Percentiles rank a stretch among this genome's conserved stretches.
Evolutionary conservation across 805 yeast genomes (phyloP).

Genomic region (Ogataea kodamae): DNA sequence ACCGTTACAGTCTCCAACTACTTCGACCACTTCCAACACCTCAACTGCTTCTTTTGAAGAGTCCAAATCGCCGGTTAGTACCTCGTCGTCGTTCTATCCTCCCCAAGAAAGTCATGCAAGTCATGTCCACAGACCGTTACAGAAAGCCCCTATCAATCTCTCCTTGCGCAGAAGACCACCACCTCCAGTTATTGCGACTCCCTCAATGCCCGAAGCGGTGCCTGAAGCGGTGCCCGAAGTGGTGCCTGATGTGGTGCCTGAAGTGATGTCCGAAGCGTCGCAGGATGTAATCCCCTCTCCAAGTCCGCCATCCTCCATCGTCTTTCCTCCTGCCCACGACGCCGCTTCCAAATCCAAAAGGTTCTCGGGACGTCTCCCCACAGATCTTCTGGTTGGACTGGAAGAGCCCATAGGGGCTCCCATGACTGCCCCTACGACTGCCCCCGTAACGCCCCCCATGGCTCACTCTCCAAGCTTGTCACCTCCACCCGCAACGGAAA

Average conservation of each 20-base stretch:
- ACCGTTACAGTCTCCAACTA: not conserved
- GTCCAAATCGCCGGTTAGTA: conserved; percentile 9
- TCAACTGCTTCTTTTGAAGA: conserved; percentile 1
- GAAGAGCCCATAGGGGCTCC: conserved; percentile 1
- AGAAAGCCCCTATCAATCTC: conserved; percentile 16
- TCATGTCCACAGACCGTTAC: conserved; percentile 15
- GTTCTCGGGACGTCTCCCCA: conserved; percentile 2
- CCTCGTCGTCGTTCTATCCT: conserved; percentile 17
- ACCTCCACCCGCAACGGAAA: conserved; percentile 3
- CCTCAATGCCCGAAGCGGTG: no score
- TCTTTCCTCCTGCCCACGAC: conserved; percentile 5
- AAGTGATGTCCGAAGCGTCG: no score
- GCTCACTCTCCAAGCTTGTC: not conserved
- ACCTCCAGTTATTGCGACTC: conserved; percentile 12
- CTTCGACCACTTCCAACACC: not conserved
- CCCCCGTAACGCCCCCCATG: not conserved
- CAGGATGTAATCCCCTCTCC: no score
- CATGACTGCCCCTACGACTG: not conserved
- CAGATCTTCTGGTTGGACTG: conserved; percentile 1
- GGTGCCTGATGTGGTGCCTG: no score
- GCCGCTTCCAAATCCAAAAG: no score
- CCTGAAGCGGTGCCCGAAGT: no score
- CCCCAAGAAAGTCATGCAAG: no score
- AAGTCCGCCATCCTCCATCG: no score
- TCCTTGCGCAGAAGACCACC: conserved; percentile 21